A percentile compares a stretch with the other conserved stretches of the same genome.
Evolutionary conservation across 352 stramenopile species (phyloP).

Genomic region (Pythium diclinum): DNA sequence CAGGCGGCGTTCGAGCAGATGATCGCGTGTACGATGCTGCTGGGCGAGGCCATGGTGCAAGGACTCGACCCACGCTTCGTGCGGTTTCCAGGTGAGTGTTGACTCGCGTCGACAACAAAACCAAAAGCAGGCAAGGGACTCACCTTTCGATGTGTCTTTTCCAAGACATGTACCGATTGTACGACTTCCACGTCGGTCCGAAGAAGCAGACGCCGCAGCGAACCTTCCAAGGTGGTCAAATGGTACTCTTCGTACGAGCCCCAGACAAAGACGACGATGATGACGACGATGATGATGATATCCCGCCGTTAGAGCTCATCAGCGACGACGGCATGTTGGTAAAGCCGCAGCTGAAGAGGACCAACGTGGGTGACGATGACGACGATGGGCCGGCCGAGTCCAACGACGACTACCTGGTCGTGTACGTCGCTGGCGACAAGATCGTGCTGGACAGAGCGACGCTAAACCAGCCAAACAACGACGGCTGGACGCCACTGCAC

Average conservation of each 20-base stretch:
- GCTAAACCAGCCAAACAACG: conserved; percentile 67
- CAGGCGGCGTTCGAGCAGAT: conserved; percentile 77
- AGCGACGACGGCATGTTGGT: conserved; percentile 15
- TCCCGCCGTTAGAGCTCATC: conserved; percentile 20
- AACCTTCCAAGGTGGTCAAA: conserved; percentile 56
- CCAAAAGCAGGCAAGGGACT: background rate
- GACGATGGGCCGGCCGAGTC: conserved; percentile 34
- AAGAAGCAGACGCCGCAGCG: conserved; percentile 43
- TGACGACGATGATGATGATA: conserved; percentile 30
- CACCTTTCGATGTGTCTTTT: background rate
- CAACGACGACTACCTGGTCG: conserved; percentile 52
- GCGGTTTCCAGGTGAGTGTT: conserved; percentile 52
- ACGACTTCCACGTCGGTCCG: conserved; percentile 78
- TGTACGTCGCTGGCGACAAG: conserved; percentile 66
- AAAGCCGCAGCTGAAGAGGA: conserved; percentile 14
- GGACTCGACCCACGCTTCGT: conserved; percentile 76
- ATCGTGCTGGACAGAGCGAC: conserved; percentile 66
- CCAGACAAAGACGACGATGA: conserved; percentile 29
- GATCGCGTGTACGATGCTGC: conserved; percentile 83
- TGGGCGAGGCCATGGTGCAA: conserved; percentile 79
- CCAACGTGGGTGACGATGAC: conserved; percentile 1
- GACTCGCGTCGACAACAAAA: background rate
- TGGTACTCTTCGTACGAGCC: conserved; percentile 61
- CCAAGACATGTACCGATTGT: conserved; percentile 69
- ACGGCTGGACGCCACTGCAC: conserved; percentile 80